phyloP scores from a whole-genome alignment of 2,329 filamentous ascomycete genomes.

The Paecilomyces niveus region DNA sequence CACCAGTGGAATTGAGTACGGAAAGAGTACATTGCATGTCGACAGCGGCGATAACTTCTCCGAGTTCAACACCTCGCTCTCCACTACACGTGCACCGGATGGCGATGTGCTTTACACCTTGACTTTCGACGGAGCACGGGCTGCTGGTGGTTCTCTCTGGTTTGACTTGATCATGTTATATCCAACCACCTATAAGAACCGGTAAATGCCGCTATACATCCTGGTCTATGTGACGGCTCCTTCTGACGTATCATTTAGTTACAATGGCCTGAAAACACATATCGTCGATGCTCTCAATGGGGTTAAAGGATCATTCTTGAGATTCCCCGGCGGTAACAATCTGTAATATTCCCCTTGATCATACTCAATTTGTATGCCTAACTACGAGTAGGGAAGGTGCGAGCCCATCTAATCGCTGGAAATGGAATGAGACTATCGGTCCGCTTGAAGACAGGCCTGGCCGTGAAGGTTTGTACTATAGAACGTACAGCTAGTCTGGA shows the following conservation, averaged over 20 bases:
- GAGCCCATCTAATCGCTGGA: constrained; percentile 25
- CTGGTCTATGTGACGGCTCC: not conserved
- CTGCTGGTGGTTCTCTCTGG: constrained; percentile 13
- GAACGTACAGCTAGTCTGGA: not conserved
- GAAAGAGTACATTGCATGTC: constrained; percentile 19
- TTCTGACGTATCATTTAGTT: constrained; percentile 8
- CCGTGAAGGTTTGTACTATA: constrained; percentile 30
- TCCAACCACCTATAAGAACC: not conserved
- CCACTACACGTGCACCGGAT: constrained; percentile 11
- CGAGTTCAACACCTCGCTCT: constrained; percentile 10
- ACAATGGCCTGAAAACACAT: constrained; percentile 52
- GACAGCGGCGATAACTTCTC: constrained; percentile 12
- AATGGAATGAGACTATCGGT: constrained; percentile 38
- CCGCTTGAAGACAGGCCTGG: constrained; percentile 43
- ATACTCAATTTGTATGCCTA: constrained; percentile 1
- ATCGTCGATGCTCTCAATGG: constrained; percentile 47
- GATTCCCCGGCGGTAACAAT: constrained; percentile 61
- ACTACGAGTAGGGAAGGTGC: constrained; percentile 16
- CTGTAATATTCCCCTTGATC: constrained; percentile 26
- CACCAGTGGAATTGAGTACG: constrained; percentile 16
- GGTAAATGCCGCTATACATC: not conserved
- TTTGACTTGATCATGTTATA: constrained; percentile 21
- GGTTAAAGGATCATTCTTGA: constrained; percentile 52
- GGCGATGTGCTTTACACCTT: constrained; percentile 23
- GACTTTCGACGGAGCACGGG: constrained; percentile 16